A percentile compares a stretch with the other conserved stretches of the same genome.
Conservation (phyloP, 305 asterid species). For the Fraxinus baroniana region DNA sequence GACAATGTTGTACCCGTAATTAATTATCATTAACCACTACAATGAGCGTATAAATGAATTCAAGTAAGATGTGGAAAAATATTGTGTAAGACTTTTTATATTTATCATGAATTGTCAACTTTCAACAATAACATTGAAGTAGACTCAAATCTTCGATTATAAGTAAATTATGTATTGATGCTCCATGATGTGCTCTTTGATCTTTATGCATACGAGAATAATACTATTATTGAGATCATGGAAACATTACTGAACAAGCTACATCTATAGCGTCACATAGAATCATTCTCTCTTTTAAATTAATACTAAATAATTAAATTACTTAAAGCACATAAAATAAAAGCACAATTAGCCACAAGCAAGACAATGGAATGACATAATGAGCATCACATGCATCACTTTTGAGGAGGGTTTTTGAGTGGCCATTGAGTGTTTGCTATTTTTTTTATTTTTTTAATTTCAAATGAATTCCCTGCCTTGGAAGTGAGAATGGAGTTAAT, state of each 20-base stretch:
- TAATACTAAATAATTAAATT: conserved; percentile 14
- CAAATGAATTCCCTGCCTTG: conserved; percentile 28
- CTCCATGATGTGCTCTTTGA: background rate
- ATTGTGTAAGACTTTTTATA: background rate
- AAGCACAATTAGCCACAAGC: conserved; percentile 51
- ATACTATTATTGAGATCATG: background rate
- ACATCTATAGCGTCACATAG: conserved; percentile 2
- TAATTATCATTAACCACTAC: too few species aligned
- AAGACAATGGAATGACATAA: conserved; percentile 68
- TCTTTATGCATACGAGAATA: background rate
- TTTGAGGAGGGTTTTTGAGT: conserved; percentile 23
- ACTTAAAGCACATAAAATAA: conserved; percentile 10
- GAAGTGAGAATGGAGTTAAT: conserved; percentile 32
- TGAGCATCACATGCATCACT: conserved; percentile 62
- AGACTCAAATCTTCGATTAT: background rate
- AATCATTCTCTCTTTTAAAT: conserved; percentile 21
- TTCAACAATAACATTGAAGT: too few species aligned
- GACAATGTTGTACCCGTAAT: background rate
- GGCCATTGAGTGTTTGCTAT: conserved; percentile 12
- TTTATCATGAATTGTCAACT: background rate
- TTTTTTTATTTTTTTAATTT: background rate
- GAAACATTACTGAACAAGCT: background rate
- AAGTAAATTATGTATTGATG: background rate
- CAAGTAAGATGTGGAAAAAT: too few species aligned
- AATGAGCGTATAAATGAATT: background rate